Percentiles rank a stretch among this genome's conserved stretches.
Evolutionary conservation across 2,329 filamentous ascomycete species (phyloP).

Genomic region (Pseudogymnoascus sp.): DNA sequence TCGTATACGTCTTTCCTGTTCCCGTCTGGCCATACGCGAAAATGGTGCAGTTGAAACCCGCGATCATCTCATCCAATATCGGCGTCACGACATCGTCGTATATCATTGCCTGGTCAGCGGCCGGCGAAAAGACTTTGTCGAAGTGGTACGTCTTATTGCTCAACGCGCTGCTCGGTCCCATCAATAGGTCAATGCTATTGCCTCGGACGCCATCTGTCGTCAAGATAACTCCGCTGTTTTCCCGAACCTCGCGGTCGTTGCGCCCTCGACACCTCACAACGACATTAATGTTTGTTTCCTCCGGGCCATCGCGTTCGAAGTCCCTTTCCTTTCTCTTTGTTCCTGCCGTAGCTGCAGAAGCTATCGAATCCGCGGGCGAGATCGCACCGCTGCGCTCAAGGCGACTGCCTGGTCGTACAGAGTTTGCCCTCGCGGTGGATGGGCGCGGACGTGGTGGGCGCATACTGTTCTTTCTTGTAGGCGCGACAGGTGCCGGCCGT

Average conservation of each 20-base stretch:
- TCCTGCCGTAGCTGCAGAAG: constrained; percentile 47
- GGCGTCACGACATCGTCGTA: constrained; percentile 94
- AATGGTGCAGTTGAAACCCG: constrained; percentile 95
- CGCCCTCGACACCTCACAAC: constrained; percentile 90
- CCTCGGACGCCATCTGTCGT: constrained; percentile 82
- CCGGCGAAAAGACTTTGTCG: constrained; percentile 92
- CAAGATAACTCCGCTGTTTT: constrained; percentile 92
- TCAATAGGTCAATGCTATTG: constrained; percentile 73
- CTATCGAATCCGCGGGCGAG: constrained; percentile 65
- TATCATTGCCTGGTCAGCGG: constrained; percentile 86
- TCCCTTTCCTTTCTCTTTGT: constrained; percentile 83
- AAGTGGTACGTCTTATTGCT: constrained; percentile 97
- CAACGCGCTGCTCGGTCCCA: constrained; percentile 85
- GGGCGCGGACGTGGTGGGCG: constrained; percentile 47
- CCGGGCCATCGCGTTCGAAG: constrained; percentile 60
- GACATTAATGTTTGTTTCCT: constrained; percentile 96
- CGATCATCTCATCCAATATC: constrained; percentile 90
- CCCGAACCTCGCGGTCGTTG: constrained; percentile 83
- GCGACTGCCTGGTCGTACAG: constrained; percentile 20
- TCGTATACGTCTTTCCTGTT: constrained; percentile 97
- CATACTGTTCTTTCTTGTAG: constrained; percentile 40
- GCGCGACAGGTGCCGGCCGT: constrained; percentile 40
- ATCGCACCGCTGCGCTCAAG: constrained; percentile 21
- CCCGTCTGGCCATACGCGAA: constrained; percentile 98
- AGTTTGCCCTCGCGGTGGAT: constrained; percentile 43